Percentiles rank a stretch among this genome's conserved stretches.
phyloP scores from a whole-genome alignment of 1,284 basidiomycete genomes.

The Pholiota adiposa region DNA sequence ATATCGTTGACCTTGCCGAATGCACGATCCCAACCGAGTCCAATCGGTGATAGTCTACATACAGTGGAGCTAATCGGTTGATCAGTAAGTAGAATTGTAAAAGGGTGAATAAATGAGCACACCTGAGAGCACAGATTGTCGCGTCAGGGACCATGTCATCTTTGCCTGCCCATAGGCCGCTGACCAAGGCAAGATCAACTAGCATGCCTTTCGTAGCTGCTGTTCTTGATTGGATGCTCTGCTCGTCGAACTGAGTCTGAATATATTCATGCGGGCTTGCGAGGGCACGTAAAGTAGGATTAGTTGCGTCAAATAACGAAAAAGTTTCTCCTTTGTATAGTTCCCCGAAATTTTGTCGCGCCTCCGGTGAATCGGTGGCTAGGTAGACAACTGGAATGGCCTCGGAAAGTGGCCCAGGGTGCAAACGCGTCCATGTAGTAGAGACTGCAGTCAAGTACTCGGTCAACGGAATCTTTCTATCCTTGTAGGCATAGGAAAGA shows the following conservation, averaged over 20 bases:
- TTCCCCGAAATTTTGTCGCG: conserved; percentile 45
- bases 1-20: conserved; percentile 55
- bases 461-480: conserved; percentile 48
- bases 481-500: conserved; percentile 45
- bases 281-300: conserved; percentile 47
- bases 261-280: conserved; percentile 58
- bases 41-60: conserved; percentile 62
- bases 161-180: conserved; percentile 58
- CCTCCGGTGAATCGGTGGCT: conserved; percentile 61
- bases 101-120: not conserved
- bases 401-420: conserved; percentile 23
- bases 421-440: conserved; percentile 47
- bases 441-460: conserved; percentile 50
- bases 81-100: conserved; percentile 1
- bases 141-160: conserved; percentile 53
- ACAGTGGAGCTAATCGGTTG: conserved; percentile 55
- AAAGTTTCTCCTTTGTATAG: conserved; percentile 45
- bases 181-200: conserved; percentile 66
- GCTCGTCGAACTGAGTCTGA: conserved; percentile 52
- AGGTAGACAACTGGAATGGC: conserved; percentile 48
- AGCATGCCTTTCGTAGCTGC: conserved; percentile 62
- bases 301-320: conserved; percentile 47
- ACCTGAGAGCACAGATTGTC: conserved; percentile 40
- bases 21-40: conserved; percentile 64
- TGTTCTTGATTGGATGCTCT: conserved; percentile 45